These are phyloP conservation scores for Colletotrichum lentis DNA, from an alignment of 2,329 filamentous ascomycete species.

Conservation along the genomic window DNA sequence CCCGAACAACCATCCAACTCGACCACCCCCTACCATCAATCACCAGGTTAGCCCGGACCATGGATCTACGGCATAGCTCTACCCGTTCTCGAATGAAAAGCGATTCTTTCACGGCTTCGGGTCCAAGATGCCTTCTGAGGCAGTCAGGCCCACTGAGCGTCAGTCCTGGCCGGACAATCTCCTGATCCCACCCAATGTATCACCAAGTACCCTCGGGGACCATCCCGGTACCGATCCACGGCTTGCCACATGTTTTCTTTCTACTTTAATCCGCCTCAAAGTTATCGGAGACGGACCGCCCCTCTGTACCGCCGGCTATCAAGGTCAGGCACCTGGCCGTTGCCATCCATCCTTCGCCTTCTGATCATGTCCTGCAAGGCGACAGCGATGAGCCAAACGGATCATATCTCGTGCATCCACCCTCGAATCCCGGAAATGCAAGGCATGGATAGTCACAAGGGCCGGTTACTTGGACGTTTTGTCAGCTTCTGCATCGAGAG, in stretches of 20 bases:
- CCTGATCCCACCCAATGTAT: conserved; percentile 17
- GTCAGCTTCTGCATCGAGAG: neutral
- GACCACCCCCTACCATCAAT: neutral
- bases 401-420: conserved; percentile 9
- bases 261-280: conserved; percentile 5
- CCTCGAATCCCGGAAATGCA: neutral
- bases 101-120: neutral
- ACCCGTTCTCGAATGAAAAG: neutral
- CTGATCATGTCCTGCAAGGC: neutral
- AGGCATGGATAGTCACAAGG: neutral
- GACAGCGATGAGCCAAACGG: conserved; percentile 5
- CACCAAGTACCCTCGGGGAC: conserved; percentile 9
- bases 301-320: conserved; percentile 22
- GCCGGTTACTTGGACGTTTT: neutral
- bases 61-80: neutral
- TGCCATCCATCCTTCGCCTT: neutral
- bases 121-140: neutral
- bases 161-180: neutral
- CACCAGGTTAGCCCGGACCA: neutral
- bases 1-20: neutral
- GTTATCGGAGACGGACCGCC: neutral
- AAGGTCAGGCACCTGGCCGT: neutral
- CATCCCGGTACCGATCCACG: conserved; percentile 16
- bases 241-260: conserved; percentile 34
- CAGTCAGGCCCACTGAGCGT: conserved; percentile 1